Conservation (phyloP, 23 red algal species). For the Gracilaria vermiculophylla region DNA sequence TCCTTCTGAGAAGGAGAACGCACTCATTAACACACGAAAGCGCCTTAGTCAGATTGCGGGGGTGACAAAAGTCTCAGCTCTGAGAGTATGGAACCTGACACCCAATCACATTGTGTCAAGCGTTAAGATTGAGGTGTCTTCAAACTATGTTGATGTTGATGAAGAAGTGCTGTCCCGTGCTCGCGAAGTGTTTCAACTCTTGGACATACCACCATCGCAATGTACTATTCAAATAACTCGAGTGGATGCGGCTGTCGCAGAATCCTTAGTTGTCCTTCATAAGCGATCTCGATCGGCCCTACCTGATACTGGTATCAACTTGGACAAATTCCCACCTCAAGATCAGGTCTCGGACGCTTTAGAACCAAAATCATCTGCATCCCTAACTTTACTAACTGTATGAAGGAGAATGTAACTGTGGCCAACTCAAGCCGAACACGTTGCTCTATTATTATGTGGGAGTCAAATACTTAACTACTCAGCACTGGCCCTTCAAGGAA, state of each 20-base stretch:
- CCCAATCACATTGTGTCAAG: constrained; percentile 48
- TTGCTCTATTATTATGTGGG: too few species aligned
- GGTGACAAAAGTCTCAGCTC: constrained; percentile 26
- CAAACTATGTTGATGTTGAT: constrained; percentile 1
- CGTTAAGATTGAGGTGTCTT: constrained; percentile 32
- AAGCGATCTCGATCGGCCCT: constrained; percentile 40
- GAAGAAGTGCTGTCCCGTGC: constrained; percentile 48
- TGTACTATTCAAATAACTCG: constrained; percentile 68
- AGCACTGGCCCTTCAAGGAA: too few species aligned
- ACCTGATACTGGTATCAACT: constrained; percentile 31
- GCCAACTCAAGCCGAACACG: too few species aligned
- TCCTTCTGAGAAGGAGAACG: constrained; percentile 14
- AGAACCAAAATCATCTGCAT: not conserved
- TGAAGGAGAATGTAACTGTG: not conserved
- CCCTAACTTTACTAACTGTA: constrained; percentile 20
- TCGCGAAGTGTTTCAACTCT: constrained; percentile 27
- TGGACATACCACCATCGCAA: constrained; percentile 45
- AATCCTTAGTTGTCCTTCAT: constrained; percentile 24
- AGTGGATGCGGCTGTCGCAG: not conserved
- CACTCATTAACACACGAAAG: not conserved
- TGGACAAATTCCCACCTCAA: constrained; percentile 12
- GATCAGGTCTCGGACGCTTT: not conserved
- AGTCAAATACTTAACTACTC: too few species aligned
- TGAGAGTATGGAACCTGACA: constrained; percentile 58
- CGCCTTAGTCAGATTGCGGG: constrained; percentile 32